A percentile compares a stretch with the other conserved stretches of the same genome.
These are phyloP conservation scores for Amanita subjunquillea DNA, from an alignment of 768 basidiomycete genomes.

Conservation along the genomic window DNA sequence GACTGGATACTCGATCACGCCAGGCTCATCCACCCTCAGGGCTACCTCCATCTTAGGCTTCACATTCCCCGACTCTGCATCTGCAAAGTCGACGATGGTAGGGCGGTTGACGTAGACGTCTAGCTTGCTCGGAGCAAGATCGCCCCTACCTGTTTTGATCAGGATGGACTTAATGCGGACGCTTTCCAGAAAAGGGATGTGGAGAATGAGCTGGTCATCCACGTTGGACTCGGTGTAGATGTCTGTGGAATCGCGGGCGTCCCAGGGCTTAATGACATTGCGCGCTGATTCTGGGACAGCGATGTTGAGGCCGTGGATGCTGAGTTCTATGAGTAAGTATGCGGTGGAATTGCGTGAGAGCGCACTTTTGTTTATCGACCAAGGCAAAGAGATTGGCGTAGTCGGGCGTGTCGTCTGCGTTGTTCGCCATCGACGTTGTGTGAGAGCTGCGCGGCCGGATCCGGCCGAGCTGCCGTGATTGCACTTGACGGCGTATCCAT, in stretches of 20 bases:
- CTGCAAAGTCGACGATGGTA: constrained; percentile 68
- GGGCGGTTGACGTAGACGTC: constrained; percentile 67
- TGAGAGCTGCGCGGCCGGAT: too few relatives aligned
- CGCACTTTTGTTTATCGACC: constrained; percentile 64
- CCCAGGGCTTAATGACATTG: constrained; percentile 74
- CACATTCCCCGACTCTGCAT: constrained; percentile 42
- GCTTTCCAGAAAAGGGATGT: constrained; percentile 71
- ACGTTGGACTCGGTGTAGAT: constrained; percentile 70
- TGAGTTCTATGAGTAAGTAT: constrained; percentile 21
- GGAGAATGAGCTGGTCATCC: constrained; percentile 83
- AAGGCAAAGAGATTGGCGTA: constrained; percentile 42
- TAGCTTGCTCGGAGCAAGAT: constrained; percentile 63
- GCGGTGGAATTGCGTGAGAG: neutral
- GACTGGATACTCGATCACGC: constrained; percentile 68
- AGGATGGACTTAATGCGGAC: constrained; percentile 68
- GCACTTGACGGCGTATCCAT: too few relatives aligned
- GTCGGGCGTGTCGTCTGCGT: neutral
- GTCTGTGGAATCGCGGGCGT: constrained; percentile 56
- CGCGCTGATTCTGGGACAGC: constrained; percentile 75
- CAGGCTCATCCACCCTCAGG: constrained; percentile 59
- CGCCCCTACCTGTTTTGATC: constrained; percentile 74
- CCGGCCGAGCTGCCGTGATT: too few relatives aligned
- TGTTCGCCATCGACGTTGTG: neutral
- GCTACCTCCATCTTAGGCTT: constrained; percentile 65
- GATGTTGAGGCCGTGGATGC: constrained; percentile 75